Evolutionary conservation across 352 stramenopile genomes (phyloP), one percentile per base, ranked within the genome.

Genomic region (Pilasporangium apinafurcum): DNA sequence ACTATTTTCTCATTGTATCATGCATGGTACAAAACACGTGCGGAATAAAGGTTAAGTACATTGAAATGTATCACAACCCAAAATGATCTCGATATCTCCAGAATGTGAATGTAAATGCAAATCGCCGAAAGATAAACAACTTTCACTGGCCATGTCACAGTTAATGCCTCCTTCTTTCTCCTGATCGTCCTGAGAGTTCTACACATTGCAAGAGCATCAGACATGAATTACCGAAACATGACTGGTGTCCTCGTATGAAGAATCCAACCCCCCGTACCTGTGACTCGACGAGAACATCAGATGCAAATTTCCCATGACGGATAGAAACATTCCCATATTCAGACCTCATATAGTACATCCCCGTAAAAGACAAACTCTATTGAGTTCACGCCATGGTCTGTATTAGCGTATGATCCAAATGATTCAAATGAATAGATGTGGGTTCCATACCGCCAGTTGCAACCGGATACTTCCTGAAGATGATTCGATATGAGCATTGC

Each of bases 81-180:
- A 53, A 10, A 86, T 51, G 48, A 90, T 55, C 31, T 90, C 67
- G 27, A 87, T 69, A 37, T 85, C 56, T 27, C 78, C 78, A 17
- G 85, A 53, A 9, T 64, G 68, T 27, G 74, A 73, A 34, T 60
- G 66, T 33, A 90, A 38, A 30, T 90, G 72, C 34, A 90, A 34
- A 44, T 76, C 74, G 2, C 74, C 75, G 50, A 70, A 81, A 12
- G 68, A 83, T 17, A 87, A 50, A 17, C 78, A 90, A 37, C 65
- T 87, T 33, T 41, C 62, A 9, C 46, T 59, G n/a, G 35, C 25
- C 13, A 55, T 38, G 29, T 76, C 65, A 36, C 78, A 90, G 48
- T 90, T 90, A 47, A 90, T 85, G 28, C 66, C 62, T 7, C 78
- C 78, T 26, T 76, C 60, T 25, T 63, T 62, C 43, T 90, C 77